Evolutionary conservation across 306 rosid genomes (phyloP), one percentile per base, ranked within the genome.

Genomic region (Acacia crassicarpa): DNA sequence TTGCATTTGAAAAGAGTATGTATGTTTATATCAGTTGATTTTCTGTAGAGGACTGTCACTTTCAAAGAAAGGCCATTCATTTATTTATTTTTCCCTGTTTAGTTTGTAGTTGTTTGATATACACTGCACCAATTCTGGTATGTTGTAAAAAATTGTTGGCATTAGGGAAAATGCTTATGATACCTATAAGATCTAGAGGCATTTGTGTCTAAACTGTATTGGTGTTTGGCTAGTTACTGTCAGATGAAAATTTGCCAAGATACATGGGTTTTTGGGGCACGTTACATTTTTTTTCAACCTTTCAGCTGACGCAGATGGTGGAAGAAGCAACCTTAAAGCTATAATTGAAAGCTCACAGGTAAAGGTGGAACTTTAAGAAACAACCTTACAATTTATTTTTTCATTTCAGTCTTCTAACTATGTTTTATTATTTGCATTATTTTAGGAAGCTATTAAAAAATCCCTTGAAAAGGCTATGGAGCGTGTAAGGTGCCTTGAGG

Each of bases 401-500:
- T 74, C 66, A 41, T 80, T 80, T 40, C 53, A 65, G 66, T 56
- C 20, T 70, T 67, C 11, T 61, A n/a, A 78, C 14, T 58, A 49
- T 75, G 10, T 66, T 22, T n/a, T 46, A 22, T 33, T 58, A 61
- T 72, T 84, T 84, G 68, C 81, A 22, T 41, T 72, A 44, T 83
- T 77, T 8, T 75, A 95, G 99, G 98, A 95, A 72, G 87, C 86
- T 77, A 72, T 87, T 62, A 84, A 77, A 83, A 90, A 76, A 74
- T 87, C 92, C 78, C 87, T 89, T 62, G 91, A 89, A 74, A 83
- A 90, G 85, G 91, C 91, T 82, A 84, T 87, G 25, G 94, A 91
- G 83, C 94, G 91, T 78, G 84, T 91, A 67, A 91, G 90, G 90
- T 80, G 85, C 88, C 97, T 95, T 82, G 97, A 95, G 83, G 97